phyloP scores from a whole-genome alignment of 2,329 filamentous ascomycete species.

The Lasiodiplodia sp. region DNA sequence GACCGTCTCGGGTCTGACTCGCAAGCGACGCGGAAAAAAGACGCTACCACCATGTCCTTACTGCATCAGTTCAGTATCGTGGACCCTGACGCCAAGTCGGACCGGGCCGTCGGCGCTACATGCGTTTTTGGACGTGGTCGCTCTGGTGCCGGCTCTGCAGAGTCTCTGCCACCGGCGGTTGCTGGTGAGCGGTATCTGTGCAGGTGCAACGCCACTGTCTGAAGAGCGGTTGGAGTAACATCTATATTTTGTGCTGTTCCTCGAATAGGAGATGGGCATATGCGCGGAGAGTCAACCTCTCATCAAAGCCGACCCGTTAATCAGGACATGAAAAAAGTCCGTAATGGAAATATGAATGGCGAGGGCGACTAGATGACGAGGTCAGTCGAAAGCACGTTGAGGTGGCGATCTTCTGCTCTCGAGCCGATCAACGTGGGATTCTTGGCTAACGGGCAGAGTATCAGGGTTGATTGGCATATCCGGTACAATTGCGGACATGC shows the following conservation, averaged over 20 bases:
- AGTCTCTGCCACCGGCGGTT: background rate
- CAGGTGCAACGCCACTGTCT: background rate
- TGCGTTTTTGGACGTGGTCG: constrained; percentile 4
- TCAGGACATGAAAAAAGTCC: constrained; percentile 38
- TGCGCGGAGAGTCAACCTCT: constrained; percentile 41
- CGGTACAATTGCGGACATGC: too few relatives aligned
- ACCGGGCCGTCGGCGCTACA: background rate
- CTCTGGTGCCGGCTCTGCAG: background rate
- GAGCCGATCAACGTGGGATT: too few relatives aligned
- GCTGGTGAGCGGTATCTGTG: background rate
- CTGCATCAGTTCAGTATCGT: background rate
- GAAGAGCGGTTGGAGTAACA: constrained; percentile 44
- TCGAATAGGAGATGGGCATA: constrained; percentile 29
- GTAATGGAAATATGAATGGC: too few relatives aligned
- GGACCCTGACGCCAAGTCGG: background rate
- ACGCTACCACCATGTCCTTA: constrained; percentile 1
- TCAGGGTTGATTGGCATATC: too few relatives aligned
- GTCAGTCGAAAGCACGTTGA: too few relatives aligned
- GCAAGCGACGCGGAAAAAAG: background rate
- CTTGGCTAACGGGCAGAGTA: too few relatives aligned
- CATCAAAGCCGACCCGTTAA: background rate
- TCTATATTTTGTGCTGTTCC: constrained; percentile 44
- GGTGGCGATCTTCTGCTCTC: too few relatives aligned
- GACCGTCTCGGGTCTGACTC: background rate
- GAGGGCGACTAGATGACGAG: too few relatives aligned